Evolutionary conservation across 1,284 basidiomycete species (phyloP).

Genomic region (Sanghuangporus baumii): DNA sequence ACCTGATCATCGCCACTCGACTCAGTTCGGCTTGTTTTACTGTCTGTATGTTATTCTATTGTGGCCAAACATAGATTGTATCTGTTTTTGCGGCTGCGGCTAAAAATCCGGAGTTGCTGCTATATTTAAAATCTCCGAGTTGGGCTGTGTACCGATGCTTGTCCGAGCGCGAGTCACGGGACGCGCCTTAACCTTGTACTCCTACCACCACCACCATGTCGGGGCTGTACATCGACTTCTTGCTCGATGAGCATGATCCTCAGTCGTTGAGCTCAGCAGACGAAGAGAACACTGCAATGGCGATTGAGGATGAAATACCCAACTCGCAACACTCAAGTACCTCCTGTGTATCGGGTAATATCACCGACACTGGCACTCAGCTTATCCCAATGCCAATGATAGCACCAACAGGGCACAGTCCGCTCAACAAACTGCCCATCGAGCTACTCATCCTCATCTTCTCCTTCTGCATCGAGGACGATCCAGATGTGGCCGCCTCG

Average conservation of each 20-base stretch:
- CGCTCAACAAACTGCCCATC: conserved; percentile 39
- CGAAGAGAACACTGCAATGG: too few relatives aligned
- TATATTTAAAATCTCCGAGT: too few relatives aligned
- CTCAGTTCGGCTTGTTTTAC: neutral
- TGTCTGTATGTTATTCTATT: neutral
- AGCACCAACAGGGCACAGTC: neutral
- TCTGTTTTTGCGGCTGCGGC: neutral
- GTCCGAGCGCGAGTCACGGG: too few relatives aligned
- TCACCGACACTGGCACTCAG: neutral
- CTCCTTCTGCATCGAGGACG: conserved; percentile 35
- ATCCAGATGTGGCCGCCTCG: conserved; percentile 33
- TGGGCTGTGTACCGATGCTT: too few relatives aligned
- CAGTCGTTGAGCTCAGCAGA: too few relatives aligned
- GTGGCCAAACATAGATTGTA: neutral
- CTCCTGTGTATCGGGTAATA: neutral
- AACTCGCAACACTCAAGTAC: neutral
- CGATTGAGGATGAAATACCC: neutral
- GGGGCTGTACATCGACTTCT: too few relatives aligned
- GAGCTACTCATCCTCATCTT: conserved; percentile 65
- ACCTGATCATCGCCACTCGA: neutral
- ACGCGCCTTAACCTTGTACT: too few relatives aligned
- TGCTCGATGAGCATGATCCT: too few relatives aligned
- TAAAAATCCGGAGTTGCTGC: too few relatives aligned
- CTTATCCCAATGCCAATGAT: neutral
- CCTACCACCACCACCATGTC: too few relatives aligned